These are phyloP conservation scores for Pseudocercospora vitis DNA, from an alignment of 2,329 filamentous ascomycete genomes.

Conservation along the genomic window DNA sequence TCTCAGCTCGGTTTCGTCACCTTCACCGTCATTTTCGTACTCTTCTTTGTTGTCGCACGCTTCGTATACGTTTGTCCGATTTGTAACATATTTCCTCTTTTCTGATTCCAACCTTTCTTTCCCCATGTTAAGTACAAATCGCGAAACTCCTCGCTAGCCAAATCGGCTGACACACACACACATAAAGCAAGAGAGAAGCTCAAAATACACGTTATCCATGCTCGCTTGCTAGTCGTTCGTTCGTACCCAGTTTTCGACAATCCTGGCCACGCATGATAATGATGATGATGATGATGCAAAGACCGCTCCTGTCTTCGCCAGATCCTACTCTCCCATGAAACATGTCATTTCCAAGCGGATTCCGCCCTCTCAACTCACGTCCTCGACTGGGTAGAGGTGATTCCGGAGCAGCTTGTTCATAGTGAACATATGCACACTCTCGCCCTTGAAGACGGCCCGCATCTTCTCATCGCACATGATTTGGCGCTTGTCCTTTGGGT, in stretches of 20 bases:
- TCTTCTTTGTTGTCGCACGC: too few species aligned
- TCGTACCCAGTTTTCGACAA: too few species aligned
- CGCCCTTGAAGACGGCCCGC: conserved; percentile 87
- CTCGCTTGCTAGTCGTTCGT: background rate
- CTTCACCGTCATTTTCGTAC: too few species aligned
- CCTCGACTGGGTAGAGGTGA: conserved; percentile 83
- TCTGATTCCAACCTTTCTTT: too few species aligned
- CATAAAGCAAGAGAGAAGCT: background rate
- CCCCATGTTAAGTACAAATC: background rate
- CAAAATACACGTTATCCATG: background rate
- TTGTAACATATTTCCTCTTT: too few species aligned
- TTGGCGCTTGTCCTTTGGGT: conserved; percentile 85
- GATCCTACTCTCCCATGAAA: background rate
- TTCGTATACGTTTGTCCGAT: too few species aligned
- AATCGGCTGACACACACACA: too few species aligned
- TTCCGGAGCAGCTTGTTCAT: conserved; percentile 96
- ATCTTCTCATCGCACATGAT: conserved; percentile 91
- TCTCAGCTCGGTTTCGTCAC: too few species aligned
- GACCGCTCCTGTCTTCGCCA: too few species aligned
- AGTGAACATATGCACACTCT: conserved; percentile 95
- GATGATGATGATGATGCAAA: too few species aligned
- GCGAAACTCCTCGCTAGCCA: conserved; percentile 4
- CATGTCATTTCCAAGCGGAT: too few species aligned
- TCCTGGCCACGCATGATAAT: too few species aligned
- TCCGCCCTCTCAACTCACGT: conserved; percentile 39